Conservation (phyloP, 345 rosid genomes). For the Aethionema arabicum region DNA sequence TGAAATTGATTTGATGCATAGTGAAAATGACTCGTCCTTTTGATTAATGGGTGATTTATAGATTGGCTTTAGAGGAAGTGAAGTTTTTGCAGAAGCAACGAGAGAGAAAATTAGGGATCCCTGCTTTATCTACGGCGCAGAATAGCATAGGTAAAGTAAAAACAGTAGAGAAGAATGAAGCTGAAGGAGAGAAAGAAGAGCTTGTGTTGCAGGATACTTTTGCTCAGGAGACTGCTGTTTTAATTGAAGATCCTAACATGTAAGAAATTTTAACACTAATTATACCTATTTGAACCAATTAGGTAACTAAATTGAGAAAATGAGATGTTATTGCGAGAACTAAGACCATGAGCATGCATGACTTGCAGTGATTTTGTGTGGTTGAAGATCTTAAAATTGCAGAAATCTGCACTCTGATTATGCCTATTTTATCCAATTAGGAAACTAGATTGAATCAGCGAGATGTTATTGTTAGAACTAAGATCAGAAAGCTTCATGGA, state of each 20-base stretch:
- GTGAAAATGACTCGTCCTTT: slow-evolving; percentile 9
- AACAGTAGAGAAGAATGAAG: slow-evolving; percentile 59
- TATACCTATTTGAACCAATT: neutral
- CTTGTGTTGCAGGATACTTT: slow-evolving; percentile 95
- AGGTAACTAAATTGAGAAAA: no score
- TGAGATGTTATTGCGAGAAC: no score
- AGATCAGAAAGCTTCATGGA: neutral
- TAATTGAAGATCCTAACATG: slow-evolving; percentile 96
- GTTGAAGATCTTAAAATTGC: slow-evolving; percentile 96
- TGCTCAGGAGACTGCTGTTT: slow-evolving; percentile 96
- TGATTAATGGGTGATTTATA: slow-evolving; percentile 13
- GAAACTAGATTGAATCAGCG: neutral
- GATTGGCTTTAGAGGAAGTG: slow-evolving; percentile 86
- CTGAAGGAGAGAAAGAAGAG: slow-evolving; percentile 93
- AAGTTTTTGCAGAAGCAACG: slow-evolving; percentile 92
- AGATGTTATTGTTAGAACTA: slow-evolving; percentile 11
- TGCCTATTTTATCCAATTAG: neutral
- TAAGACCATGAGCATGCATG: no score
- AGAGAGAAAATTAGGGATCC: slow-evolving; percentile 77
- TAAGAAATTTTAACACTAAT: slow-evolving; percentile 15
- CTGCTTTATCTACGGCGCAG: slow-evolving; percentile 54
- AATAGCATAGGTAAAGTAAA: slow-evolving; percentile 40
- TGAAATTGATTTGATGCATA: slow-evolving; percentile 8
- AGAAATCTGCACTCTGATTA: neutral
- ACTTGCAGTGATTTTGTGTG: no score